phyloP scores from a whole-genome alignment of 345 rosid species.

The Bruguiera gymnorhiza region DNA sequence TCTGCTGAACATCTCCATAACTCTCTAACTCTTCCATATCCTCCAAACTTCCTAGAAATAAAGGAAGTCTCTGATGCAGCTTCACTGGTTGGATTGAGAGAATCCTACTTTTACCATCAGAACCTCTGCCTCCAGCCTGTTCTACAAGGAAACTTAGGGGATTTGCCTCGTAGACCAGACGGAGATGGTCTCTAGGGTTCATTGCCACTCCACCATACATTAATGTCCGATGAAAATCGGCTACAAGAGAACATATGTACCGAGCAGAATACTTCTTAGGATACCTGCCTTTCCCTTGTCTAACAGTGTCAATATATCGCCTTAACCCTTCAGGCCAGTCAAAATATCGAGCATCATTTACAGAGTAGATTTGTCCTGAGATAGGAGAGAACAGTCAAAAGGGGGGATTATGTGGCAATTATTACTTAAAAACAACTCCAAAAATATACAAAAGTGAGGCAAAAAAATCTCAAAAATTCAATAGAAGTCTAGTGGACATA shows the following conservation, averaged over 20 bases:
- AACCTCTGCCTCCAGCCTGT: constrained; percentile 87
- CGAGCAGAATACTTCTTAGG: constrained; percentile 94
- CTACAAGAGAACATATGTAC: constrained; percentile 86
- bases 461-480: not conserved
- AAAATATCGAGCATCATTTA: constrained; percentile 86
- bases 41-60: constrained; percentile 76
- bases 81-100: constrained; percentile 80
- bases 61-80: constrained; percentile 85
- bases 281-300: constrained; percentile 85
- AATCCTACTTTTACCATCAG: constrained; percentile 69
- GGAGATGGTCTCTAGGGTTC: constrained; percentile 95
- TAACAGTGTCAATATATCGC: constrained; percentile 69
- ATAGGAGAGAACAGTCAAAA: constrained; percentile 10
- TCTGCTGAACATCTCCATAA: constrained; percentile 82
- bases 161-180: constrained; percentile 85
- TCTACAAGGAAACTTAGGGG: constrained; percentile 87
- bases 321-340: constrained; percentile 95
- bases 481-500: not conserved
- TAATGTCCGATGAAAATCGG: constrained; percentile 86
- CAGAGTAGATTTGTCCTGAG: constrained; percentile 89
- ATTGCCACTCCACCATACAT: constrained; percentile 89
- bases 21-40: constrained; percentile 81
- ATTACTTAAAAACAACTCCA: not conserved
- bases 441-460: not conserved
- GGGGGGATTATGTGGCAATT: not conserved